A percentile compares a stretch with the other conserved stretches of the same genome.
Evolutionary conservation across 305 asterid genomes (phyloP).

Genomic region (Fraxinus platypoda): DNA sequence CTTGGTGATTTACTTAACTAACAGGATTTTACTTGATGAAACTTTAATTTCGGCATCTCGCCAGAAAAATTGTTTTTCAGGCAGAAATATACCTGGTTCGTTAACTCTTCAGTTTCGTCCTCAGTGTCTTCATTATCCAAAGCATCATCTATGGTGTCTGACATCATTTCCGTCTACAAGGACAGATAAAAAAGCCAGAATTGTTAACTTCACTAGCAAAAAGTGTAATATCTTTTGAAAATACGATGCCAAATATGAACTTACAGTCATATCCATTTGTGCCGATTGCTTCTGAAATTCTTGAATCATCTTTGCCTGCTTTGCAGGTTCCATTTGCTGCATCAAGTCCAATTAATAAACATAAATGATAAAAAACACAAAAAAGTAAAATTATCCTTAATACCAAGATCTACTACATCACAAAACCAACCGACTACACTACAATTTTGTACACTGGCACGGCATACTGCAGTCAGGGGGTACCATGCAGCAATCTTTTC

Average conservation of each 20-base stretch:
- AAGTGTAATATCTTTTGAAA: neutral
- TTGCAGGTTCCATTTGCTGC: conserved; percentile 94
- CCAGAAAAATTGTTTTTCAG: neutral
- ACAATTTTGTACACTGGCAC: neutral
- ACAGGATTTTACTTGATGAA: neutral
- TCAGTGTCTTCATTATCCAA: conserved; percentile 92
- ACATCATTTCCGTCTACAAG: conserved; percentile 88
- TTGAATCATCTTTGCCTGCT: conserved; percentile 78
- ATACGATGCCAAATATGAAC: conserved; percentile 14
- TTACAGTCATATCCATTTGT: conserved; percentile 95
- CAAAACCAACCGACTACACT: neutral
- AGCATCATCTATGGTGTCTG: conserved; percentile 86
- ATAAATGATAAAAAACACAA: neutral
- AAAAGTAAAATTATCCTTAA: neutral
- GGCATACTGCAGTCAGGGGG: neutral
- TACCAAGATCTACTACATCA: neutral
- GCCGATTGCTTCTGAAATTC: conserved; percentile 92
- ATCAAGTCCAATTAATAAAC: neutral
- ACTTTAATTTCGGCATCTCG: neutral
- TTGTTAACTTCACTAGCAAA: neutral
- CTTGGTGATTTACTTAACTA: neutral
- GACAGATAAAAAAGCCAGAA: conserved; percentile 5
- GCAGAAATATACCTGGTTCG: conserved; percentile 61
- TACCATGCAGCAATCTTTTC: neutral
- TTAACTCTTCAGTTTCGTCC: conserved; percentile 92